These are phyloP conservation scores for Phytophthora cajani DNA, from an alignment of 352 stramenopile genomes.

Conservation along the genomic window DNA sequence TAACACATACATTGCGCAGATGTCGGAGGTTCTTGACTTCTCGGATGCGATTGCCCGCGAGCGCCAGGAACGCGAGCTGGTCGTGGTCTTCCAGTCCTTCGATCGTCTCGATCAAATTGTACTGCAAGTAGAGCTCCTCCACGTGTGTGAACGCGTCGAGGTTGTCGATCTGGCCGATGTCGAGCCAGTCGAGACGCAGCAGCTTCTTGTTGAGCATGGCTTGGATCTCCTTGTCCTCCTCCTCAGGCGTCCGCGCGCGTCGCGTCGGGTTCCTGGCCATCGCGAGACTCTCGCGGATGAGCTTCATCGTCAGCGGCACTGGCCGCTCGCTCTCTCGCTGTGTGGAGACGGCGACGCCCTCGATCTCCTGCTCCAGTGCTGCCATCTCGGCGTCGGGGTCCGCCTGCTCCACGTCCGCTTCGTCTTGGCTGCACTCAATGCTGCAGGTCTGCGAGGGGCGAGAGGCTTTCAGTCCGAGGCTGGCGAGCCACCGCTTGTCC, in stretches of 20 bases:
- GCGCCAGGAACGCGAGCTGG: conserved; percentile 65
- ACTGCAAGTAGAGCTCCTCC: conserved; percentile 79
- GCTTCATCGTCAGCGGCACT: conserved; percentile 63
- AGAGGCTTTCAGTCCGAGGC: conserved; percentile 29
- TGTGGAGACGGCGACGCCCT: conserved; percentile 41
- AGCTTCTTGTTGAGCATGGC: conserved; percentile 60
- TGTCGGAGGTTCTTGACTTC: conserved; percentile 66
- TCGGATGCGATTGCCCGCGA: conserved; percentile 71
- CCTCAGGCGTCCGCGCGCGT: conserved; percentile 9
- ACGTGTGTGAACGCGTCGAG: conserved; percentile 78
- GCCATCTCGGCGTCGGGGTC: conserved; percentile 66
- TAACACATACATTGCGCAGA: conserved; percentile 54
- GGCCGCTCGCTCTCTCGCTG: conserved; percentile 42
- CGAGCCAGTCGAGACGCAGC: conserved; percentile 76
- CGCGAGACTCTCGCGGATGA: conserved; percentile 62
- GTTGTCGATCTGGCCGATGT: conserved; percentile 77
- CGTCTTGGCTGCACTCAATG: conserved; percentile 12
- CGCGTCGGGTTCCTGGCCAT: conserved; percentile 14
- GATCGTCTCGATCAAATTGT: conserved; percentile 71
- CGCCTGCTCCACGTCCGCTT: conserved; percentile 25
- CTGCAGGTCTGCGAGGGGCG: conserved; percentile 6
- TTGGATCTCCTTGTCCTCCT: conserved; percentile 46
- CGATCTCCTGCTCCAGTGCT: conserved; percentile 61
- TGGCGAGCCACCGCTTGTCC: conserved; percentile 42
- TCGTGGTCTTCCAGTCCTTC: conserved; percentile 69